These are phyloP conservation scores for Talaromyces verruculosus DNA, from an alignment of 2,329 filamentous ascomycete species.

Conservation along the genomic window DNA sequence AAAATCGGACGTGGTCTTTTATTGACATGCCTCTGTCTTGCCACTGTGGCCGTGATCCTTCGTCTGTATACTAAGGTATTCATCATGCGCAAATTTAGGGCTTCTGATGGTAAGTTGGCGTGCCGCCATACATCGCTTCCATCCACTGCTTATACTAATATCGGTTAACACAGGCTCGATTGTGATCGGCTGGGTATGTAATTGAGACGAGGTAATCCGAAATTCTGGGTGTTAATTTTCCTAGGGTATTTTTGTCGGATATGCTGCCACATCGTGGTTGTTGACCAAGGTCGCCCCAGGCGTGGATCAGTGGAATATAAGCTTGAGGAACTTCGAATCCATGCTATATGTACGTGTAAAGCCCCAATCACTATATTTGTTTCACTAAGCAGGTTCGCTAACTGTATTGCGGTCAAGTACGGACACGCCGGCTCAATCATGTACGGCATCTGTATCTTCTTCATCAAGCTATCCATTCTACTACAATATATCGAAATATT, in stretches of 20 bases:
- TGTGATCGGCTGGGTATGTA: not conserved
- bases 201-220: not conserved
- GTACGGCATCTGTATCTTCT: conserved; percentile 1
- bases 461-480: conserved; percentile 2
- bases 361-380: not conserved
- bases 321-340: not conserved
- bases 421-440: not conserved
- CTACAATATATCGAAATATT: not conserved
- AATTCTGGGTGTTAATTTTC: not conserved
- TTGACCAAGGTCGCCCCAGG: not conserved
- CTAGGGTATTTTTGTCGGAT: not conserved
- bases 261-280: not conserved
- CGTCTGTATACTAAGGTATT: not conserved
- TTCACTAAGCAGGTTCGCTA: not conserved
- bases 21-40: not conserved
- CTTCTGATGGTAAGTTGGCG: not conserved
- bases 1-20: not conserved
- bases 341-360: not conserved
- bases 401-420: not conserved
- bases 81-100: not conserved
- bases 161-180: not conserved
- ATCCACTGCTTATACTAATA: not conserved
- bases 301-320: conserved; percentile 4
- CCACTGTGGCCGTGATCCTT: not conserved
- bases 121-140: not conserved